Evolutionary conservation across 2,329 filamentous ascomycete species (phyloP), one percentile per base, ranked within the genome.

Genomic region (Trichoderma koningiopsis): DNA sequence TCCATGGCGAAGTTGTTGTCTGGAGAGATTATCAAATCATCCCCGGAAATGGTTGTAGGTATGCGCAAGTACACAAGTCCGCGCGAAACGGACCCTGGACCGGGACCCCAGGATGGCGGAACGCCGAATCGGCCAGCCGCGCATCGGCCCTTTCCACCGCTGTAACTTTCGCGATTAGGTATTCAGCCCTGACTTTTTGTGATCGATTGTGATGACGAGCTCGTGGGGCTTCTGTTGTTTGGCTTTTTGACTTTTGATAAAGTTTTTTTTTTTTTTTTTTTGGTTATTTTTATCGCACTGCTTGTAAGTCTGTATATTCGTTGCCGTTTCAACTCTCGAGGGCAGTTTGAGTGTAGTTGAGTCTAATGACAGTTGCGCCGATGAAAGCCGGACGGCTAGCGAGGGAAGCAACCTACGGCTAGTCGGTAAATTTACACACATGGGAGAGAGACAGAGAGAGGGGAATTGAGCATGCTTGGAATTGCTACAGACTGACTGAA

Each of bases 371-470:
- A 7, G 35, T 57, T 66, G 63, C 53, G 63, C 63, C 63, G 63
- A 66, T 11, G 63, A 66, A 66, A 66, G 63, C 63, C 63, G 63
- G 27, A n/a, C n/a, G 27, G 58, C 47, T 40, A 16, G 16, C 47
- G 47, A 10, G 8, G 40, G 37, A 19, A 19, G 56, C 33, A 35
- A 11, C n/a, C 5, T 49, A 29, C 43, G 59, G 59, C 29, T 52
- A 35, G 31, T 52, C 59, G 43, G 59, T 27, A 62, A 52, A 35
- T 19, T 31, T 10, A 40, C 14, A n/a, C 6, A 31, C 60, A 31
- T 4, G 14, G 6, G 43, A 6, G 22, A 35, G 14, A 14, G 58
- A 22, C 24, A n/a, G 7, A 53, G 1, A 3, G 19, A 37, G 19
- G 7, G 33, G 5, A 10, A 37, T 27, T n/a, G 40, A 10, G 40